phyloP scores from a whole-genome alignment of 208 protist genomes.

The Tritrichomonas foetus region DNA sequence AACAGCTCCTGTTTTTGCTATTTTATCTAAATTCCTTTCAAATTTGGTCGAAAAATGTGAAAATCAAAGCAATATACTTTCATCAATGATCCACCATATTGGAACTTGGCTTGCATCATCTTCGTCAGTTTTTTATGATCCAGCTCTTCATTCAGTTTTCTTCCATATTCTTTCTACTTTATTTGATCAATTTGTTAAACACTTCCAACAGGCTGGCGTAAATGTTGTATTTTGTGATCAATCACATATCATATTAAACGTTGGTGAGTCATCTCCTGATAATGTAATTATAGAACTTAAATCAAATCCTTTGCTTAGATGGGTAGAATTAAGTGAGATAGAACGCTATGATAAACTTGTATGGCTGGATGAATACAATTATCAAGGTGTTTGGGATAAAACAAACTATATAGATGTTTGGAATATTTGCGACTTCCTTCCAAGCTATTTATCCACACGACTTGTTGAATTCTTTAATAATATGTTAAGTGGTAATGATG shows the following conservation, averaged over 20 bases:
- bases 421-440: not conserved
- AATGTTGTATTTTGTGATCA: not conserved
- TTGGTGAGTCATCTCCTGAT: not conserved
- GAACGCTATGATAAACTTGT: not conserved
- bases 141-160: slow-evolving; percentile 18
- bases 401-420: not conserved
- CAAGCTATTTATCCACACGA: no score
- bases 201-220: not conserved
- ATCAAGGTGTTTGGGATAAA: not conserved
- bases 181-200: not conserved
- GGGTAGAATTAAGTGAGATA: not conserved
- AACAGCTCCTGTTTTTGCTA: not conserved
- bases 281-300: not conserved
- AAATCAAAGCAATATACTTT: not conserved
- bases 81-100: not conserved
- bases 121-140: not conserved
- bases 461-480: not conserved
- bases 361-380: slow-evolving; percentile 7
- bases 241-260: not conserved
- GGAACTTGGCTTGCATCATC: not conserved
- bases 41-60: not conserved
- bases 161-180: not conserved
- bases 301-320: not conserved
- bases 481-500: not conserved
- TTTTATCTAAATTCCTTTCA: not conserved